These are phyloP conservation scores for Xeromyces bisporus DNA, from an alignment of 495 filamentous ascomycete genomes.

Conservation along the genomic window DNA sequence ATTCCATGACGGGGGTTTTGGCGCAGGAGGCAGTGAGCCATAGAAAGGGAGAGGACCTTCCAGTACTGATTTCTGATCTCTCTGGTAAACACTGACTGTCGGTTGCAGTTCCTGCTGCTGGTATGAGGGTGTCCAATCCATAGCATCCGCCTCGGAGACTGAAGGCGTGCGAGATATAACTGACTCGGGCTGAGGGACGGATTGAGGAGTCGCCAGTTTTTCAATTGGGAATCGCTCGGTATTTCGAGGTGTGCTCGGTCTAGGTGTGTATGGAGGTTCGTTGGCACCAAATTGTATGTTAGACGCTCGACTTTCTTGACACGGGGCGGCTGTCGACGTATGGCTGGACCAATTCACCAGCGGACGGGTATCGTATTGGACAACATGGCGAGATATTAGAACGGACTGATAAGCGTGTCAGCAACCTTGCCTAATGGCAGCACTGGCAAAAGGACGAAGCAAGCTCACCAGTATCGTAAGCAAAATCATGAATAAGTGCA, in stretches of 20 bases:
- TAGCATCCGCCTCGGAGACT: constrained; percentile 36
- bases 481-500: constrained; percentile 39
- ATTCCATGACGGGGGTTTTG: constrained; percentile 43
- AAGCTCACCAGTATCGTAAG: constrained; percentile 39
- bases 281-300: constrained; percentile 5
- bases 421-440: constrained; percentile 1
- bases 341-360: constrained; percentile 37
- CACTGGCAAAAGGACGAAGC: not conserved
- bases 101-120: constrained; percentile 28
- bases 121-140: constrained; percentile 81
- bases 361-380: constrained; percentile 35
- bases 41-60: constrained; percentile 39
- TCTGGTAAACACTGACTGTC: constrained; percentile 15
- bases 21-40: constrained; percentile 46
- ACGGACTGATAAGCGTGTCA: constrained; percentile 15
- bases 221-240: constrained; percentile 24
- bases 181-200: constrained; percentile 22
- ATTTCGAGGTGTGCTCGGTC: constrained; percentile 7
- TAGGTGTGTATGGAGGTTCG: constrained; percentile 7
- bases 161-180: constrained; percentile 14
- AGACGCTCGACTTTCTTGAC: constrained; percentile 13
- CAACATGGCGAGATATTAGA: constrained; percentile 28
- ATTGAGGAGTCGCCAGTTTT: constrained; percentile 17
- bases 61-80: constrained; percentile 16
- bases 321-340: constrained; percentile 18